Evolutionary conservation across 495 filamentous ascomycete species (phyloP).

Genomic region (Schizothecium vesticola): DNA sequence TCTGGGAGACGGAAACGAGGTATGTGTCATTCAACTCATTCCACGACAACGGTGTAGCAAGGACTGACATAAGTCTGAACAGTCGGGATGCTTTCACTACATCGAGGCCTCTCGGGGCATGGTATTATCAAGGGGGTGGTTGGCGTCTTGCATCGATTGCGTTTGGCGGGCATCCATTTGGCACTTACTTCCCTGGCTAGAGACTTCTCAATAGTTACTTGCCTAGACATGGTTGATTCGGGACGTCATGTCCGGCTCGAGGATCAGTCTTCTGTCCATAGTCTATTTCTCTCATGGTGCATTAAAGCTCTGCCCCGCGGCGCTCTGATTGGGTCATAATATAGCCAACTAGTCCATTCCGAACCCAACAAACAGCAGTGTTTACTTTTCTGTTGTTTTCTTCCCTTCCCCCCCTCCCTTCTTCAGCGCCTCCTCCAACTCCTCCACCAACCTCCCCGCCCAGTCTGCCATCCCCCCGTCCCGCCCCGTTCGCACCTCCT

Average conservation of each 20-base stretch:
- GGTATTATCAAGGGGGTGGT: background rate
- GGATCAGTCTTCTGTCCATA: background rate
- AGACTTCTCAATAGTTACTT: background rate
- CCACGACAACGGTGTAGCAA: background rate
- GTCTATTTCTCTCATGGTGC: background rate
- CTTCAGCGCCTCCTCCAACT: constrained; percentile 20
- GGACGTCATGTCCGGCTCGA: background rate
- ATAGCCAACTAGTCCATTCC: background rate
- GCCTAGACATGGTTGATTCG: background rate
- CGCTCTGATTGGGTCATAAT: background rate
- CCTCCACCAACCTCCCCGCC: constrained; percentile 31
- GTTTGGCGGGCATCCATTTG: background rate
- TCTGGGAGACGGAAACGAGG: background rate
- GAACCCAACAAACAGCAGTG: background rate
- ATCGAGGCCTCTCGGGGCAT: background rate
- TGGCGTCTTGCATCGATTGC: background rate
- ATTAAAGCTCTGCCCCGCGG: constrained; percentile 3
- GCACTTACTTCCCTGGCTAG: background rate
- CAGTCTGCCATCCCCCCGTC: constrained; percentile 27
- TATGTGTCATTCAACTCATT: background rate
- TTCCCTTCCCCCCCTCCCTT: background rate
- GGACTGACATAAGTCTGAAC: background rate
- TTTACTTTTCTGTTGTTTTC: background rate
- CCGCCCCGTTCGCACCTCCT: constrained; percentile 47
- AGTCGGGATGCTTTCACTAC: background rate